Evolutionary conservation across 257 asterid genomes (phyloP).

Genomic region (Cynanchum wilfordii): DNA sequence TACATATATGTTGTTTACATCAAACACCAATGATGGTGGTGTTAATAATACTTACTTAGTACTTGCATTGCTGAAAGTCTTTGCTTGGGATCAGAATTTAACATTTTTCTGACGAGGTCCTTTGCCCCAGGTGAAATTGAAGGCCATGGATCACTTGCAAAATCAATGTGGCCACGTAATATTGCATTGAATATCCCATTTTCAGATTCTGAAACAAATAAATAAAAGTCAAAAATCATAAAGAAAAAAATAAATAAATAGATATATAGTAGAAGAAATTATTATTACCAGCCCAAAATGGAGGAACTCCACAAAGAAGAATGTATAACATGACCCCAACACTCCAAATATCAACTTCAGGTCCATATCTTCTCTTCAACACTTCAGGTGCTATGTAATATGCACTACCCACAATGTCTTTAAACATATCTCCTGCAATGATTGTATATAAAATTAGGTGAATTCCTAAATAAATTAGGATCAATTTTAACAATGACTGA

Average conservation of each 20-base stretch:
- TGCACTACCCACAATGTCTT: conserved; percentile 96
- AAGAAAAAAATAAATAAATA: too few relatives aligned
- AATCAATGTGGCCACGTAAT: conserved; percentile 73
- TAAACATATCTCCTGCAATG: conserved; percentile 63
- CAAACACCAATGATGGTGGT: background rate
- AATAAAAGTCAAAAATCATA: background rate
- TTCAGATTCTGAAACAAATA: conserved; percentile 58
- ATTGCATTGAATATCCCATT: conserved; percentile 90
- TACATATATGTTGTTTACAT: background rate
- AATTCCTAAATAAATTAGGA: too few relatives aligned
- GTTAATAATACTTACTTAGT: conserved; percentile 43
- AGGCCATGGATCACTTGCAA: conserved; percentile 92
- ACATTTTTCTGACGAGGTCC: conserved; percentile 85
- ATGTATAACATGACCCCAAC: conserved; percentile 79
- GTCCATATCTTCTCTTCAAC: conserved; percentile 82
- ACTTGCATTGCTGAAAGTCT: conserved; percentile 84
- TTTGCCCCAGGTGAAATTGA: conserved; percentile 81
- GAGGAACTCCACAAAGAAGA: background rate
- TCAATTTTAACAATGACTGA: too few relatives aligned
- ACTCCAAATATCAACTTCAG: conserved; percentile 96
- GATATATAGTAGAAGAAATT: too few relatives aligned
- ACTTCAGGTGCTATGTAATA: conserved; percentile 97
- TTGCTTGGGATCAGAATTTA: conserved; percentile 67
- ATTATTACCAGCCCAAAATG: background rate
- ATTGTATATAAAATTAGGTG: too few relatives aligned